Conservation (phyloP, 805 yeast genomes). For the Kazachstania taianensis region DNA sequence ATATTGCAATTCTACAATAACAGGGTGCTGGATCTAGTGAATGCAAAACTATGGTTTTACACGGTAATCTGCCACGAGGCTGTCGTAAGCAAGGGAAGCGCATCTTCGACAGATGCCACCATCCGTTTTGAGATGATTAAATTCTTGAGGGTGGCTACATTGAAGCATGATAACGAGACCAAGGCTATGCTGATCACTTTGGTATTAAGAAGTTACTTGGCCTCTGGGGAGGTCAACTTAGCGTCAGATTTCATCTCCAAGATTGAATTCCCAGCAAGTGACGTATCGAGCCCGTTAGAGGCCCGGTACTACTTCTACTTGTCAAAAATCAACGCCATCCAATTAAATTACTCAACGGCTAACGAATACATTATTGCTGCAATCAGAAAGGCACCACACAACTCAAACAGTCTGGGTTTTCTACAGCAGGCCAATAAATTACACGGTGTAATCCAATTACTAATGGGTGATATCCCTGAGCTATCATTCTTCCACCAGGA, state of each 20-base stretch:
- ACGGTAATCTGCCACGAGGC: slow-evolving; percentile 65
- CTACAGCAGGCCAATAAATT: slow-evolving; percentile 83
- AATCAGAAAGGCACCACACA: slow-evolving; percentile 91
- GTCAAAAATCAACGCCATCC: slow-evolving; percentile 85
- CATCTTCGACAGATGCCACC: too few species aligned
- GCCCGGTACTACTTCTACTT: slow-evolving; percentile 88
- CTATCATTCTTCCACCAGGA: slow-evolving; percentile 66
- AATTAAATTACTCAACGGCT: slow-evolving; percentile 84
- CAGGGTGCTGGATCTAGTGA: slow-evolving; percentile 74
- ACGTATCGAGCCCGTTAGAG: slow-evolving; percentile 76
- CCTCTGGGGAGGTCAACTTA: slow-evolving; percentile 70
- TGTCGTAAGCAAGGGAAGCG: too few species aligned
- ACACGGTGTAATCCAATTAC: slow-evolving; percentile 75
- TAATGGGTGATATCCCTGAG: slow-evolving; percentile 96
- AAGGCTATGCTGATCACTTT: slow-evolving; percentile 81
- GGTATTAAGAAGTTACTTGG: slow-evolving; percentile 68
- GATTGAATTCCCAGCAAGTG: slow-evolving; percentile 67
- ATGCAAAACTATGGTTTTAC: slow-evolving; percentile 91
- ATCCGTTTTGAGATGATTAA: slow-evolving; percentile 61
- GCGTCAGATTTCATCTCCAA: slow-evolving; percentile 87
- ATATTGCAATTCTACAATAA: slow-evolving; percentile 55
- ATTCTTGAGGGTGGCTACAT: slow-evolving; percentile 76
- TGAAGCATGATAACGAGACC: slow-evolving; percentile 88
- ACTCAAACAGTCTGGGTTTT: slow-evolving; percentile 74
- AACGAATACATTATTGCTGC: slow-evolving; percentile 89